Percentiles rank a stretch among this genome's conserved stretches.
Evolutionary conservation across 352 stramenopile genomes (phyloP).

Genomic region (Pythium sukuiense): DNA sequence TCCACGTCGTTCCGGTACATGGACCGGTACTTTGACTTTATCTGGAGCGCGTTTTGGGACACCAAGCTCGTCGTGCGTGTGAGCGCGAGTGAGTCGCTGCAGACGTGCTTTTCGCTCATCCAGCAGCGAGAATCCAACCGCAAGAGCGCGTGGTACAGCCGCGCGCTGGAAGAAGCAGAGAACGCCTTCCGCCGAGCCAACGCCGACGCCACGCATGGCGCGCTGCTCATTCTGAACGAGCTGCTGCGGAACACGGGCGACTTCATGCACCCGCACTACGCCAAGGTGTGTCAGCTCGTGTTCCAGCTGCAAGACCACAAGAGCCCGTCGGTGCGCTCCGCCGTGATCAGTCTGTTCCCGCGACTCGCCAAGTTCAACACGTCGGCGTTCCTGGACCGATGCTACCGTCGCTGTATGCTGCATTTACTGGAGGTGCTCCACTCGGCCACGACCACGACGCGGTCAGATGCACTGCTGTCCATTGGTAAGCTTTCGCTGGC

Average conservation of each 20-base stretch:
- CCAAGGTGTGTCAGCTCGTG: constrained; percentile 67
- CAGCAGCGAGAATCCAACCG: constrained; percentile 88
- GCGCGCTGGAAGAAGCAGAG: constrained; percentile 76
- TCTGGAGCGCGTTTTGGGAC: constrained; percentile 90
- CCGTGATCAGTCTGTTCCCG: constrained; percentile 86
- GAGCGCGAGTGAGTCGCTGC: constrained; percentile 78
- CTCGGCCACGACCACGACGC: constrained; percentile 74
- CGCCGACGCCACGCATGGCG: constrained; percentile 78
- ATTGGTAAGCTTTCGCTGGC: constrained; percentile 84
- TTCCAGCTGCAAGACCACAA: constrained; percentile 82
- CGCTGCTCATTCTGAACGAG: constrained; percentile 85
- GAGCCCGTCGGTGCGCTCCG: constrained; percentile 68
- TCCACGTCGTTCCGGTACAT: constrained; percentile 87
- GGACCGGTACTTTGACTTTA: constrained; percentile 90
- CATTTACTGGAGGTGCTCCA: constrained; percentile 84
- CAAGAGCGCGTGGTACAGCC: constrained; percentile 81
- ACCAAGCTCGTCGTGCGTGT: constrained; percentile 73
- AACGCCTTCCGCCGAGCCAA: constrained; percentile 71
- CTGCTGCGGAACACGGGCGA: constrained; percentile 85
- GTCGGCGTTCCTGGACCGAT: constrained; percentile 83
- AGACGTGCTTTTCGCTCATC: constrained; percentile 86
- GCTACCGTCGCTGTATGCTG: constrained; percentile 81
- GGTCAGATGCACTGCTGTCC: constrained; percentile 76
- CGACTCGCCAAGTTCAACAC: constrained; percentile 89
- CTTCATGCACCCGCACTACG: constrained; percentile 88